Evolutionary conservation across 345 rosid species (phyloP).

Genomic region (Dipteronia sinensis): DNA sequence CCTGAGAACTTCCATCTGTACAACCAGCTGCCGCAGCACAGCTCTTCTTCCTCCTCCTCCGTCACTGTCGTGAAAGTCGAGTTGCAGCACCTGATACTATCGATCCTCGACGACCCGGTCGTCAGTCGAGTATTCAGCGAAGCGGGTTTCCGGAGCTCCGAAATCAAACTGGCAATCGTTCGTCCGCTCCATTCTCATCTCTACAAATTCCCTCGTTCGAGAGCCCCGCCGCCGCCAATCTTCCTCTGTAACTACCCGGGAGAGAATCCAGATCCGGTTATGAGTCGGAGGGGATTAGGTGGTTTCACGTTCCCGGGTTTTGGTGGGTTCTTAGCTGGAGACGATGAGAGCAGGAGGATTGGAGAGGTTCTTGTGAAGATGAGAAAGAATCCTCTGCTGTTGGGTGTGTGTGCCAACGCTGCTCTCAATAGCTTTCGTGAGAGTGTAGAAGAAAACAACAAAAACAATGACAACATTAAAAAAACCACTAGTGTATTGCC

Average conservation of each 20-base stretch:
- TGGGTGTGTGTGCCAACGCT: slow-evolving; percentile 59
- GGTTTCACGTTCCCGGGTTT: slow-evolving; percentile 40
- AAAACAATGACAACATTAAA: neutral
- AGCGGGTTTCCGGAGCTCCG: slow-evolving; percentile 88
- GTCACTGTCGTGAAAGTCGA: slow-evolving; percentile 63
- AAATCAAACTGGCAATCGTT: slow-evolving; percentile 74
- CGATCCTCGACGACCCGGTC: slow-evolving; percentile 90
- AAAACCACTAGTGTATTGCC: slow-evolving; percentile 23
- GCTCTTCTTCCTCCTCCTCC: slow-evolving; percentile 35
- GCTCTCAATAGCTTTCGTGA: slow-evolving; percentile 52
- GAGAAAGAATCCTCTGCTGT: slow-evolving; percentile 73
- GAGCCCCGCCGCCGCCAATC: slow-evolving; percentile 59
- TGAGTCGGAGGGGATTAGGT: slow-evolving; percentile 44
- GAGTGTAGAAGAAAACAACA: slow-evolving; percentile 35
- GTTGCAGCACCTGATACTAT: slow-evolving; percentile 69
- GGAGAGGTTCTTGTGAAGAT: slow-evolving; percentile 52
- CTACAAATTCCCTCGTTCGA: slow-evolving; percentile 48
- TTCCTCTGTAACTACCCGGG: slow-evolving; percentile 52
- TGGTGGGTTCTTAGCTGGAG: slow-evolving; percentile 28
- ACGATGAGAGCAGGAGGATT: slow-evolving; percentile 59
- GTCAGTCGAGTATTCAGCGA: slow-evolving; percentile 90
- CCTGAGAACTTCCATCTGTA: slow-evolving; percentile 84
- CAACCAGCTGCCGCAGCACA: slow-evolving; percentile 53
- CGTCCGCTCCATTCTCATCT: slow-evolving; percentile 79
- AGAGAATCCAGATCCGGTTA: slow-evolving; percentile 37